Evolutionary conservation across 192 early-diverging fungal species (phyloP), one percentile per base, ranked within the genome.

Genomic region (Tieghemiomyces parasiticus): DNA sequence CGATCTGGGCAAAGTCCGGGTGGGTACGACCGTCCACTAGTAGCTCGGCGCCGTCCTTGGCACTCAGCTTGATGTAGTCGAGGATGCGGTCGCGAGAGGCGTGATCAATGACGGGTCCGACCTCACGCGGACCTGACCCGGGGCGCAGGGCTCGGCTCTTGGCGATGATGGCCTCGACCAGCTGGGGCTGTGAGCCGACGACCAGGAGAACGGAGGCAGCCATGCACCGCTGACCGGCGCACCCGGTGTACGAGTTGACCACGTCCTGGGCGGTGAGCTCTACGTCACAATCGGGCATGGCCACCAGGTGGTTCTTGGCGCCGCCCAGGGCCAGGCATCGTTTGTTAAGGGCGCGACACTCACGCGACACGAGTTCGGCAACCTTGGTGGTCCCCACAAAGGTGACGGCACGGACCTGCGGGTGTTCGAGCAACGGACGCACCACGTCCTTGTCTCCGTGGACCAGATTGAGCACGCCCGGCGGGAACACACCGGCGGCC

Each of bases 311-410:
- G 70, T 90, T 90, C 76, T 81, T 84, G 38, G 79, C 79, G 13
- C 78, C 79, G 49, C 86, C 87, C 33, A 90, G 71, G 19, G 82
- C 81, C 60, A 89, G 69, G 48, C 82, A 81, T 13, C 88, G 79
- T 62, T 90, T 90, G 65, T 78, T 78, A 35, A 77, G 58, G 12
- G 35, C 56, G 20, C 74, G 63, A 35, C 76, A 77, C 38, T 72
- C 56, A 35, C 68, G 59, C 20, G 71, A 64, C 0, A 89, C 68
- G 28, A 71, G 32, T 61, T 84, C 79, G 2, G 87, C 87, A n/a
- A 90, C 80, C n/a, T 71, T 71, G 3, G 87, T 82, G 0, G 87
- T 86, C 30, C 88, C 88, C 0, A 90, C 88, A 77, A 90, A 90
- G 4, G 87, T 81, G 55, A 89, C 76, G 0, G 85, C 87, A 25